Evolutionary conservation across 2,329 filamentous ascomycete genomes (phyloP), one percentile per base, ranked within the genome.

Genomic region (Dryadomyces sulphureus): DNA sequence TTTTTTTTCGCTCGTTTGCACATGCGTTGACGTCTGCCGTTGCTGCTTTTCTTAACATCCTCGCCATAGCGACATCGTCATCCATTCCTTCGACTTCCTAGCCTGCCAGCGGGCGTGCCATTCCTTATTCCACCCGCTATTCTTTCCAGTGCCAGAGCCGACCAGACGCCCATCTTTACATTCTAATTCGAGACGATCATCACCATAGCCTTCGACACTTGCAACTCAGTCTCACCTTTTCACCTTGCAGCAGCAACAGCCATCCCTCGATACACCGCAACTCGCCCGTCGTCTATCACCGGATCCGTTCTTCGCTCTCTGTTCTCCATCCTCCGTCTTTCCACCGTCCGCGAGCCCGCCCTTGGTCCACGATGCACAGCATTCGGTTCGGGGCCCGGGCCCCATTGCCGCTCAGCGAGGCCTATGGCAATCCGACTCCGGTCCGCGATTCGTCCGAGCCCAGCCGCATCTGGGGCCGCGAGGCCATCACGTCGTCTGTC

Each of bases 31-130:
- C 47, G 32, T 27, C 16, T 30, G 14, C n/a, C 36, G 38, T 38
- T 17, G 3, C 16, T 19, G 27, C 27, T 9, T 32, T 32, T 32
- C 27, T 8, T 32, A n/a, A n/a, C n/a, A n/a, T 32, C 27, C 30
- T 35, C 41, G 40, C 32, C 11, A 19, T 27, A 45, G 27, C 30
- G 36, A 42, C 47, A 35, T 45, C 44, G 48, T 54, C 47, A 49
- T 49, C 48, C 50, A 51, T 38, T 50, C 51, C 34, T 39, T 45
- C 46, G 44, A 39, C 45, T 45, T 48, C 42, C 57, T 34, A 62
- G 69, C 69, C 69, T 72, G 70, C 68, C 66, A 70, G 69, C 70
- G 62, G 73, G 72, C 70, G 63, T 65, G 68, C 64, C 75, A 68
- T 65, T 76, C 72, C 56, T 74, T 75, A 66, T 40, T n/a, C 5